These are phyloP conservation scores for Pythium periplocum DNA, from an alignment of 352 stramenopile species.

Conservation along the genomic window DNA sequence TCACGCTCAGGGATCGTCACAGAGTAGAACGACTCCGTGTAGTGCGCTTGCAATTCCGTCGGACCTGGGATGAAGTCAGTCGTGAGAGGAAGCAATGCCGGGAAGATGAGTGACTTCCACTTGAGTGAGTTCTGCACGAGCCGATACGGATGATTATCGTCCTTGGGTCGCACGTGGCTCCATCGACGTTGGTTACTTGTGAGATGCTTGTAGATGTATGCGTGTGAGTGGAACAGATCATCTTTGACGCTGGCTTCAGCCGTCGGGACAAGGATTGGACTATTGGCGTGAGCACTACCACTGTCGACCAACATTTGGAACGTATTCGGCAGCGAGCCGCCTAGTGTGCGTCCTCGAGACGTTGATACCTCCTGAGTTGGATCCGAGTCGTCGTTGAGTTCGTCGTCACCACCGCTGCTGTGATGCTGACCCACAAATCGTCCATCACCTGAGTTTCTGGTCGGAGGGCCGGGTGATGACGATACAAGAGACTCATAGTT, in stretches of 20 bases:
- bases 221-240: constrained; percentile 71
- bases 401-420: constrained; percentile 1
- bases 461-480: constrained; percentile 8
- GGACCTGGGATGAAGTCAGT: constrained; percentile 85
- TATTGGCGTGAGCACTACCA: constrained; percentile 40
- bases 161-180: constrained; percentile 89
- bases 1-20: constrained; percentile 70
- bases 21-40: constrained; percentile 84
- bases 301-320: constrained; percentile 38
- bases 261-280: constrained; percentile 41
- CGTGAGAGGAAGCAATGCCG: constrained; percentile 91
- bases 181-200: constrained; percentile 94
- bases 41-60: constrained; percentile 78
- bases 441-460: constrained; percentile 6
- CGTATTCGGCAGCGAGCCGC: constrained; percentile 58
- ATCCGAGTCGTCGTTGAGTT: constrained; percentile 3
- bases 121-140: constrained; percentile 89
- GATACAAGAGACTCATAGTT: background rate
- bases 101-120: constrained; percentile 96
- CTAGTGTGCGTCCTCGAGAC: constrained; percentile 21
- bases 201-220: constrained; percentile 72
- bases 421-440: background rate
- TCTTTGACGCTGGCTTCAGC: constrained; percentile 45
- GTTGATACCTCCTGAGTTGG: constrained; percentile 1
- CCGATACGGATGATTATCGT: constrained; percentile 42